These are phyloP conservation scores for Bruguiera hainesii DNA, from an alignment of 441 rosid species.

Conservation along the genomic window DNA sequence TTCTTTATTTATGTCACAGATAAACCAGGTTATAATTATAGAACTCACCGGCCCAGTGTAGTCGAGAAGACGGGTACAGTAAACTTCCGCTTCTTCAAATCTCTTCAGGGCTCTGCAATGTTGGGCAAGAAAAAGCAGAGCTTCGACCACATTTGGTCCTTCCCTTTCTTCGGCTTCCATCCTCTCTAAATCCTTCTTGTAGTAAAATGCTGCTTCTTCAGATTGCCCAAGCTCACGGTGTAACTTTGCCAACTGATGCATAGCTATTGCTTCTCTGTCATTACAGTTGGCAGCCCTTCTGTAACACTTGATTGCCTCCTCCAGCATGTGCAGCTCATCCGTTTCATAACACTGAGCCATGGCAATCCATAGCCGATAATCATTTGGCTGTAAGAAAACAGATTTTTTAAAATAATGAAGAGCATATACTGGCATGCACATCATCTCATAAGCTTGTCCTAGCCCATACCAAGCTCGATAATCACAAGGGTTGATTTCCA, in stretches of 20 bases:
- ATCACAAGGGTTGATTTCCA: slow-evolving; percentile 79
- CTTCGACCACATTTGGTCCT: slow-evolving; percentile 89
- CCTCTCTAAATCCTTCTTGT: slow-evolving; percentile 79
- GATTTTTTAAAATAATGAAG: slow-evolving; percentile 85
- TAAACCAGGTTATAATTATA: not conserved
- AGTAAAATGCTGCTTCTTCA: slow-evolving; percentile 86
- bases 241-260: slow-evolving; percentile 76
- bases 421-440: slow-evolving; percentile 83
- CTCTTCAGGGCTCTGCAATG: slow-evolving; percentile 63
- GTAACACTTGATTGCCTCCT: slow-evolving; percentile 91
- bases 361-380: slow-evolving; percentile 91
- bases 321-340: slow-evolving; percentile 83
- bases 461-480: slow-evolving; percentile 97
- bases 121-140: slow-evolving; percentile 66
- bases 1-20: not conserved
- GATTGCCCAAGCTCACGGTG: slow-evolving; percentile 60
- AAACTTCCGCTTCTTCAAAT: slow-evolving; percentile 88
- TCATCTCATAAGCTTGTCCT: slow-evolving; percentile 96
- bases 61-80: slow-evolving; percentile 87
- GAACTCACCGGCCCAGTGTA: slow-evolving; percentile 79
- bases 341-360: slow-evolving; percentile 93
- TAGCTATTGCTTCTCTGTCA: slow-evolving; percentile 87
- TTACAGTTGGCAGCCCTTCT: slow-evolving; percentile 75
- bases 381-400: slow-evolving; percentile 77
- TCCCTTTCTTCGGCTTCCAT: slow-evolving; percentile 96